Evolutionary conservation across 805 yeast species (phyloP).

Genomic region (Cyberlindnera meyerae): DNA sequence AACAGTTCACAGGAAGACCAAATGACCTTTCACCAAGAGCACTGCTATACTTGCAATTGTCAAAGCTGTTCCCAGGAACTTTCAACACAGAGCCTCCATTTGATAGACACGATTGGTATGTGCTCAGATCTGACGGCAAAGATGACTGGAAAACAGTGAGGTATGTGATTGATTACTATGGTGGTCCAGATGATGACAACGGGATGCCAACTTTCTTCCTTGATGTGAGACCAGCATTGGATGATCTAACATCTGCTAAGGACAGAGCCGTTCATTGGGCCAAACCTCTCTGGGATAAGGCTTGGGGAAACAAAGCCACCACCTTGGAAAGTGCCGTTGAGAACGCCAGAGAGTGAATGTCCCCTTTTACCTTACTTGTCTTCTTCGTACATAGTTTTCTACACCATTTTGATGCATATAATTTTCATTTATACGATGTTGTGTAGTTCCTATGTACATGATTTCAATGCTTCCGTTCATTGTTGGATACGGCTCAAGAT

Average conservation of each 20-base stretch:
- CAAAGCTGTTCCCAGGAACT: constrained; percentile 64
- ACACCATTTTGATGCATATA: not conserved
- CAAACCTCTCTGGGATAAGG: constrained; percentile 61
- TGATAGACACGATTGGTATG: constrained; percentile 99
- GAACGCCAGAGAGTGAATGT: constrained; percentile 3
- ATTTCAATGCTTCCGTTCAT: no score
- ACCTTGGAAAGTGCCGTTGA: constrained; percentile 4
- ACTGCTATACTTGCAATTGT: constrained; percentile 55
- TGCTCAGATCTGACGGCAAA: constrained; percentile 55
- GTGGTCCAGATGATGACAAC: constrained; percentile 88
- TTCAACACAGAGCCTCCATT: constrained; percentile 84
- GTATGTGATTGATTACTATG: constrained; percentile 92
- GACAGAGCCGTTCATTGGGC: constrained; percentile 73
- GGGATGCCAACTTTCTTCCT: constrained; percentile 89
- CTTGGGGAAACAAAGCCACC: constrained; percentile 37
- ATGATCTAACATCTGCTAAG: constrained; percentile 50
- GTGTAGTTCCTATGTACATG: not conserved
- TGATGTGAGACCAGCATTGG: constrained; percentile 95
- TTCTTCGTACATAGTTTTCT: not conserved
- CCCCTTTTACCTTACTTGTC: not conserved
- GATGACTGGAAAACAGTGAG: constrained; percentile 65
- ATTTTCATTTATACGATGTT: not conserved
- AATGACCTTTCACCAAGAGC: constrained; percentile 86
- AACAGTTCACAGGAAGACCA: constrained; percentile 90
- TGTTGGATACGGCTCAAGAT: constrained; percentile 11